Percentiles rank a stretch among this genome's conserved stretches.
Evolutionary conservation across 73 alveolate species (phyloP).

Genomic region (Blepharisma japonicum): DNA sequence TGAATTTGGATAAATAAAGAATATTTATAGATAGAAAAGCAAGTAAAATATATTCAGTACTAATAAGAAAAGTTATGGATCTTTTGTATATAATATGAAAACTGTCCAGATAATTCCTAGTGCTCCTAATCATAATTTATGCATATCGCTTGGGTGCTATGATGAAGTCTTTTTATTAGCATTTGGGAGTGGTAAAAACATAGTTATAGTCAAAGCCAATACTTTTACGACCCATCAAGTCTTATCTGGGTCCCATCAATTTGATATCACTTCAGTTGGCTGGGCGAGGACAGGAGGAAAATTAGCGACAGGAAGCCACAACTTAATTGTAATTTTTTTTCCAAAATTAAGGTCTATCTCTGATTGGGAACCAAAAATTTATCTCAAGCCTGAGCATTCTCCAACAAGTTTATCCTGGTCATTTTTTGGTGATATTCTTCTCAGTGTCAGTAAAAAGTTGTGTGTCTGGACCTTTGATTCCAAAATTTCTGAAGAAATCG

Average conservation of each 20-base stretch:
- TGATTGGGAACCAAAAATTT: neutral
- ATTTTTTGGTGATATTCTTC: slow-evolving; percentile 9
- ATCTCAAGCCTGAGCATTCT: neutral
- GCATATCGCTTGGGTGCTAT: neutral
- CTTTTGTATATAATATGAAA: neutral
- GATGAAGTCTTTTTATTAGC: neutral
- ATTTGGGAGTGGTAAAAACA: neutral
- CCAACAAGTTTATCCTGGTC: neutral
- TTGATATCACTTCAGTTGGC: neutral
- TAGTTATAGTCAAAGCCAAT: slow-evolving; percentile 14
- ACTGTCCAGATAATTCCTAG: slow-evolving; percentile 21
- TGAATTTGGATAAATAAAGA: no score
- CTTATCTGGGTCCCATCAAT: neutral
- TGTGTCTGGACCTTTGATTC: neutral
- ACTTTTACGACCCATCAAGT: slow-evolving; percentile 7
- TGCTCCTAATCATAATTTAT: neutral
- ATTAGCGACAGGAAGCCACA: neutral
- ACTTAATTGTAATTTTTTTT: neutral
- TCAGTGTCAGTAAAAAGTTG: neutral
- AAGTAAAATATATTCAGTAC: no score
- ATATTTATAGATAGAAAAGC: no score
- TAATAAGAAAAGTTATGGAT: no score
- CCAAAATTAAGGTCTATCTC: neutral
- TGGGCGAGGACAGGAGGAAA: slow-evolving; percentile 21
- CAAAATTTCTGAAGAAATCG: neutral